phyloP scores from a whole-genome alignment of 257 asterid species.

The Cinchona pubescens region DNA sequence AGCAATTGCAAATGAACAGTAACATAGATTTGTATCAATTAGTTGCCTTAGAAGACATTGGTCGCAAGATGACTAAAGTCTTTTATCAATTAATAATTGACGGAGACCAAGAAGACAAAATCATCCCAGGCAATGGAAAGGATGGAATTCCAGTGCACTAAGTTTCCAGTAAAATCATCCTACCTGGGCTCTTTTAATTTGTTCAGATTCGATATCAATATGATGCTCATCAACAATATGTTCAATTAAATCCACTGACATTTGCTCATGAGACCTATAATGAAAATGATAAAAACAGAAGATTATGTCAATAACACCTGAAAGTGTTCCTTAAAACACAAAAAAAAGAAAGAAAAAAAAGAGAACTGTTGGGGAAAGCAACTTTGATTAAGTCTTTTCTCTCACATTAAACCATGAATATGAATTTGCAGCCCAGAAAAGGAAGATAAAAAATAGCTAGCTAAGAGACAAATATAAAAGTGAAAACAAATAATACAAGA shows the following conservation, averaged over 20 bases:
- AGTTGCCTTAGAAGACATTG: neutral
- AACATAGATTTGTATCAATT: neutral
- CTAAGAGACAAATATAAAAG: neutral
- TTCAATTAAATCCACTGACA: conserved; percentile 83
- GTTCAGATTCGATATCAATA: conserved; percentile 67
- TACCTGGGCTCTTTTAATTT: conserved; percentile 66
- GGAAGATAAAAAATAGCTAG: neutral
- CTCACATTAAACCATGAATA: neutral
- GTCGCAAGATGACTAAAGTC: neutral
- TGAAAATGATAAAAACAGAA: neutral
- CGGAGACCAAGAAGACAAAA: neutral
- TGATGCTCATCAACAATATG: conserved; percentile 69
- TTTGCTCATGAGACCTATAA: conserved; percentile 85
- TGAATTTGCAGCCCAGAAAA: no score
- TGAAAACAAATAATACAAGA: neutral
- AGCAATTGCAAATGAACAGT: neutral
- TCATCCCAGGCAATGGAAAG: neutral
- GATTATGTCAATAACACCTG: neutral
- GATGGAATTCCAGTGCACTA: neutral
- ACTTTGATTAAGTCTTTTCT: neutral
- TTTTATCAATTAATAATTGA: neutral
- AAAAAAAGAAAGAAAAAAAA: neutral
- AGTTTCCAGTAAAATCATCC: conserved; percentile 16
- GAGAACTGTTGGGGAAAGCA: neutral
- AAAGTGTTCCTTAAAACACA: neutral